Base-by-base conservation (phyloP, 1,139 yeast genomes). In the Groenewaldozyma sp. region DNA sequence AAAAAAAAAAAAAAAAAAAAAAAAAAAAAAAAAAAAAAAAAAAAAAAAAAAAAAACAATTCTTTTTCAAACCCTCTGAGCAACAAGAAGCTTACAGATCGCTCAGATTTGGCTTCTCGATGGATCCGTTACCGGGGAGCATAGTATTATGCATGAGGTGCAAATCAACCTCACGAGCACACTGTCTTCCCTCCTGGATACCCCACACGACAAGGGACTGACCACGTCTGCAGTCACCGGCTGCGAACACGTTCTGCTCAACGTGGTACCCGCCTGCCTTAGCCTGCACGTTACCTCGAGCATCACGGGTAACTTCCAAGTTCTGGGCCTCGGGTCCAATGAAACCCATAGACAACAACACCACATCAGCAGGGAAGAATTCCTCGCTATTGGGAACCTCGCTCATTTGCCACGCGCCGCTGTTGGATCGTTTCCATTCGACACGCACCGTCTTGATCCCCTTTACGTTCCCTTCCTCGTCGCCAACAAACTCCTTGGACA, bases 141-240 rank as follows among this genome's bases (percentile, higher is more conserved):
- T 73, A 27, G 95, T 74, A 46, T 74, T 64, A 26, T 91, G 87
- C 78, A 78, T 78, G 62, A 91, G 71, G 62, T 63, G 82, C 53
- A 70, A 64, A 59, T 91, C 98, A 46, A 91, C 93, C 55, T 84
- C 88, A 53, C 95, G 76, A 31, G 98, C 98, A 74, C 95, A 84
- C 65, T 91, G 96, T 69, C 97, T 79, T 53, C 98, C 98, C 68
- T 91, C 98, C 67, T 91, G 97, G 54, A 91, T 91, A 67, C 97
- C 98, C 97, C 98, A 91, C 43, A 91, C 98, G 61, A 91, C 93
- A 62, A 91, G 76, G 3, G 95, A 86, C 70, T 91, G 98, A 26
- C 98, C 98, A 67, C 98, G 81, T 71, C 98, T 82, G 69, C 97
- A 91, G 65, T 91, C 98, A 66, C 98, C 98, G 38, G 96, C 96